These are phyloP conservation scores for Mortierella sp. DNA, from an alignment of 371 early-diverging fungal genomes.

Conservation along the genomic window DNA sequence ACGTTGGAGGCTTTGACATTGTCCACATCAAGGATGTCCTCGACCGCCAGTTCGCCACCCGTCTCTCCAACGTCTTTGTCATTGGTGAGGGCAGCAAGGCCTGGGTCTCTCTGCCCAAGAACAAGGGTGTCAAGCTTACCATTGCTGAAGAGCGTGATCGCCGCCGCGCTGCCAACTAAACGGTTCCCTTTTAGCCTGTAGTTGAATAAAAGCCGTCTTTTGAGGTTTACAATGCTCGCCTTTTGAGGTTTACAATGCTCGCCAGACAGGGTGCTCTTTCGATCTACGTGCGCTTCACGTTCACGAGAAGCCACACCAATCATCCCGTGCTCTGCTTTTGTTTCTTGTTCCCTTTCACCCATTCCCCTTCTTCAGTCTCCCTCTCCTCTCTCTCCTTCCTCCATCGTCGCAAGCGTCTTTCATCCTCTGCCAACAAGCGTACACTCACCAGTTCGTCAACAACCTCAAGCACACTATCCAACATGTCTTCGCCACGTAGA, in stretches of 20 bases:
- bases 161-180: constrained; percentile 69
- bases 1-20: constrained; percentile 97
- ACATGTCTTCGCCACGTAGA: constrained; percentile 90
- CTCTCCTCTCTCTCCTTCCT: background rate
- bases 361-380: background rate
- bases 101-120: constrained; percentile 96
- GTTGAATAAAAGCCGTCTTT: constrained; percentile 42
- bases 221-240: constrained; percentile 29
- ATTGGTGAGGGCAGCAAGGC: constrained; percentile 85
- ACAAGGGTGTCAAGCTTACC: constrained; percentile 98
- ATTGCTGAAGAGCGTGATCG: constrained; percentile 98
- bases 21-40: constrained; percentile 92
- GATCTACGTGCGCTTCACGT: too few species aligned
- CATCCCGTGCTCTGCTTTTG: constrained; percentile 6
- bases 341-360: background rate
- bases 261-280: too few species aligned
- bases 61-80: constrained; percentile 91
- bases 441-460: too few species aligned
- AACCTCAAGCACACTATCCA: constrained; percentile 9
- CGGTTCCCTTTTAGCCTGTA: constrained; percentile 2
- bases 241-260: constrained; percentile 6
- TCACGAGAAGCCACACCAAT: background rate
- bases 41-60: constrained; percentile 91
- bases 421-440: too few species aligned
- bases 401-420: background rate